Evolutionary conservation across 306 rosid species (phyloP).

Genomic region (Neltuma alba): DNA sequence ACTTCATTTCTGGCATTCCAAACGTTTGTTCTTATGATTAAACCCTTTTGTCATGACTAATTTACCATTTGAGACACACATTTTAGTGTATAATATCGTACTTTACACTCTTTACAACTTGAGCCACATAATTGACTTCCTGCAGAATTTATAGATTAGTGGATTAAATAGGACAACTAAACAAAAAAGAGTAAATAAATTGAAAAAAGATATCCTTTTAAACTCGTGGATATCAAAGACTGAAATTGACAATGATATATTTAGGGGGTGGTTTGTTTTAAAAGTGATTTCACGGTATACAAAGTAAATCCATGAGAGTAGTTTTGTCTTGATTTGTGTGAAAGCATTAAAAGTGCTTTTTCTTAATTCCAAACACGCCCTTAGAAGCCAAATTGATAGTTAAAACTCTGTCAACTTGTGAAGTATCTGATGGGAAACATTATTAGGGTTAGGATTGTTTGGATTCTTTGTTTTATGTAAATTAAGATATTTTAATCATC

Average conservation of each 20-base stretch:
- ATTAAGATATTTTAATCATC: background rate
- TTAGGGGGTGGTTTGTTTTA: too few relatives aligned
- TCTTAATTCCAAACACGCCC: too few relatives aligned
- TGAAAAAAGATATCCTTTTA: background rate
- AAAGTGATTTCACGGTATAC: too few relatives aligned
- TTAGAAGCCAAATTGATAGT: background rate
- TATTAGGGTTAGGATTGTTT: background rate
- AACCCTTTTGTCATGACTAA: background rate
- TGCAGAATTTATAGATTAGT: background rate
- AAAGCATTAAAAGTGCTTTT: too few relatives aligned
- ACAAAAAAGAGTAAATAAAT: background rate
- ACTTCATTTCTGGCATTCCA: background rate
- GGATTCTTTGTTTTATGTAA: background rate
- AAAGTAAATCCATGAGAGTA: too few relatives aligned
- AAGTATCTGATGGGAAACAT: background rate
- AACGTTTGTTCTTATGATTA: background rate
- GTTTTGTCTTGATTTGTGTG: too few relatives aligned
- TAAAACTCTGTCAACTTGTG: background rate
- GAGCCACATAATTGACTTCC: background rate
- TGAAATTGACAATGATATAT: background rate
- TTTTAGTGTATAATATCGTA: background rate
- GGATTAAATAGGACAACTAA: background rate
- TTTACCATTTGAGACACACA: background rate
- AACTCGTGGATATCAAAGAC: background rate
- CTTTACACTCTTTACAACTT: background rate